A percentile compares a stretch with the other conserved stretches of the same genome.
Conservation (phyloP, 495 filamentous ascomycete genomes). For the Trichoderma reesei region DNA sequence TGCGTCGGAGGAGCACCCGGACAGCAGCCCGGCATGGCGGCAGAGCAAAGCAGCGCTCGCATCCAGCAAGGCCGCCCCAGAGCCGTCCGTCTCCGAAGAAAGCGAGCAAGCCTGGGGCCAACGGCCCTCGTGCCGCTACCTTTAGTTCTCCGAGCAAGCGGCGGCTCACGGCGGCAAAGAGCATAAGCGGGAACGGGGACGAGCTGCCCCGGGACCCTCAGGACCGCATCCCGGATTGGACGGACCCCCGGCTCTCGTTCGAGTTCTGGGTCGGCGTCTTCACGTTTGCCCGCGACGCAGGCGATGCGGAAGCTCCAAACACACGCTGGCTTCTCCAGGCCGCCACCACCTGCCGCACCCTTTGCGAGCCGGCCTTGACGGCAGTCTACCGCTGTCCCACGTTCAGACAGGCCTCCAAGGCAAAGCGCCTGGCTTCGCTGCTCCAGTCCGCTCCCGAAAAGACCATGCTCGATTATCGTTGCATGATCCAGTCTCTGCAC, state of each 20-base stretch:
- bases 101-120: background rate
- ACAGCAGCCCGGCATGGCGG: background rate
- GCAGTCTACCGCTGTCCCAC: slow-evolving; percentile 55
- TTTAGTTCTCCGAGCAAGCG: background rate
- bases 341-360: slow-evolving; percentile 46
- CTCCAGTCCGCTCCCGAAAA: background rate
- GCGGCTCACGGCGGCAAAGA: background rate
- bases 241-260: slow-evolving; percentile 40
- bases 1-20: background rate
- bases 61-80: background rate
- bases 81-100: no score
- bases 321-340: slow-evolving; percentile 44
- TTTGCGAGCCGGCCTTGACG: slow-evolving; percentile 56
- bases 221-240: background rate
- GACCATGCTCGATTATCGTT: slow-evolving; percentile 37
- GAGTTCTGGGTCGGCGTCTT: slow-evolving; percentile 57
- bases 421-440: background rate
- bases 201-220: no score
- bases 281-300: slow-evolving; percentile 45
- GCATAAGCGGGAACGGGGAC: no score
- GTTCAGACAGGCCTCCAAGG: background rate
- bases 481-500: slow-evolving; percentile 55
- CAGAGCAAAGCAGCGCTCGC: background rate
- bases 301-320: slow-evolving; percentile 30
- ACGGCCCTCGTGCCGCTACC: background rate